Conservation (phyloP, 1,139 yeast species). For the Diutina mesorugosa region DNA sequence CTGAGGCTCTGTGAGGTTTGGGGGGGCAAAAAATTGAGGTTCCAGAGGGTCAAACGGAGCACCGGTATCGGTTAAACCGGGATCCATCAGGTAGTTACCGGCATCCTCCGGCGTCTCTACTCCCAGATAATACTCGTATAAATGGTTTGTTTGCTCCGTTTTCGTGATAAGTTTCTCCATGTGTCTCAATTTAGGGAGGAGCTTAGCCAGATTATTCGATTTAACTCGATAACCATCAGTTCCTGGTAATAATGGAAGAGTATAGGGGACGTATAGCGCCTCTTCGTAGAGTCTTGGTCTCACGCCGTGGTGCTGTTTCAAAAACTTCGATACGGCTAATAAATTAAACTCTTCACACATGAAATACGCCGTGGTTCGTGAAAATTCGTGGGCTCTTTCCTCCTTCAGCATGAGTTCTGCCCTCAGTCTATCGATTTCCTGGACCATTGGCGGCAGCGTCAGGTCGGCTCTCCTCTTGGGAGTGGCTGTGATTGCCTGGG, state of each 20-base stretch:
- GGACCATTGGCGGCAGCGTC: slow-evolving; percentile 3
- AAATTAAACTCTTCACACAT: slow-evolving; percentile 74
- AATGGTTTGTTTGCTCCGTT: slow-evolving; percentile 79
- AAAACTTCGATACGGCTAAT: slow-evolving; percentile 47
- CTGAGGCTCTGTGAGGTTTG: slow-evolving; percentile 5
- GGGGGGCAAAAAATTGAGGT: slow-evolving; percentile 38
- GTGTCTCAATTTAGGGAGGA: slow-evolving; percentile 44
- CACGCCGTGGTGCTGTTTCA: slow-evolving; percentile 62
- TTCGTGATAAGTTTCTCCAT: slow-evolving; percentile 71
- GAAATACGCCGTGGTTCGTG: slow-evolving; percentile 84
- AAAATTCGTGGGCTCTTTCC: slow-evolving; percentile 52
- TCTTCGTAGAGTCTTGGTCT: slow-evolving; percentile 84
- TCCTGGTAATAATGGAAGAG: slow-evolving; percentile 81
- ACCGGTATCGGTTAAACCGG: slow-evolving; percentile 22
- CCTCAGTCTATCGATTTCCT: slow-evolving; percentile 28
- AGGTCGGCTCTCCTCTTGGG: slow-evolving; percentile 1
- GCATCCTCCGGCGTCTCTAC: slow-evolving; percentile 59
- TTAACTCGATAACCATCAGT: slow-evolving; percentile 72
- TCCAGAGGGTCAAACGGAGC: slow-evolving; percentile 35
- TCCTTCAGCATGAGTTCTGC: slow-evolving; percentile 66
- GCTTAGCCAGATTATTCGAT: slow-evolving; percentile 62
- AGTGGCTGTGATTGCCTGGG: too few relatives aligned
- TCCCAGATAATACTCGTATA: slow-evolving; percentile 83
- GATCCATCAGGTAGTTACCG: slow-evolving; percentile 41
- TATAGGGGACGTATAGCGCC: slow-evolving; percentile 80